A percentile compares a stretch with the other conserved stretches of the same genome.
Conservation (phyloP, 1,284 basidiomycete genomes). For the Pulveroboletus sp. region DNA sequence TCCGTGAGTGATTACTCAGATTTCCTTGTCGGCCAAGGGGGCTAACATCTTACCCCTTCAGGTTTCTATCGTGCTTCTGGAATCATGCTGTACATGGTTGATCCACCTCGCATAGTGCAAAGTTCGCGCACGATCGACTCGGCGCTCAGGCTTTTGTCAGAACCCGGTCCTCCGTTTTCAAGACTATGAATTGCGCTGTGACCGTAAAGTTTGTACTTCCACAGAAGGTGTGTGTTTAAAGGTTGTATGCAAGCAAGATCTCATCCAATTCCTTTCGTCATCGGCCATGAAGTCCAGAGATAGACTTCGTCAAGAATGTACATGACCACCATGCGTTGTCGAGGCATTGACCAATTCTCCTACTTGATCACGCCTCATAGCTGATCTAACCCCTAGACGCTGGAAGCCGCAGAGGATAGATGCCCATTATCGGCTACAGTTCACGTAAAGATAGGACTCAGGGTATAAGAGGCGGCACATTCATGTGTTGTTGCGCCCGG, state of each 20-base stretch:
- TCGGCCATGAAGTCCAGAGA: too few relatives aligned
- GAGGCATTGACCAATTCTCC: too few relatives aligned
- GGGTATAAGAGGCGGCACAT: too few relatives aligned
- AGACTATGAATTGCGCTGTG: background rate
- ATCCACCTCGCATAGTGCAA: slow-evolving; percentile 47
- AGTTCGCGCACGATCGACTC: slow-evolving; percentile 59
- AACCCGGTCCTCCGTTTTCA: background rate
- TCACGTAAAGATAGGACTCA: too few relatives aligned
- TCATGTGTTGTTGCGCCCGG: too few relatives aligned
- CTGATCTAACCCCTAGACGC: too few relatives aligned
- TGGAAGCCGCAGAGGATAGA: too few relatives aligned
- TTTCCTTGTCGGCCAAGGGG: background rate
- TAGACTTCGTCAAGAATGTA: too few relatives aligned
- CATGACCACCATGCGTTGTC: too few relatives aligned
- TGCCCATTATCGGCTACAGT: too few relatives aligned
- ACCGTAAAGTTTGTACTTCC: background rate
- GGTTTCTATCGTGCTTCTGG: slow-evolving; percentile 37
- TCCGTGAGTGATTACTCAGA: slow-evolving; percentile 49
- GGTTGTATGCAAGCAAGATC: background rate
- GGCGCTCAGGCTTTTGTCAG: slow-evolving; percentile 45
- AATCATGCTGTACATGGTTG: background rate
- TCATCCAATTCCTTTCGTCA: background rate
- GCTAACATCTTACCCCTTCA: slow-evolving; percentile 72
- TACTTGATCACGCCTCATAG: too few relatives aligned
- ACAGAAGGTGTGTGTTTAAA: background rate